These are phyloP conservation scores for Emmonsia crescens DNA, from an alignment of 2,329 filamentous ascomycete species.

Conservation along the genomic window DNA sequence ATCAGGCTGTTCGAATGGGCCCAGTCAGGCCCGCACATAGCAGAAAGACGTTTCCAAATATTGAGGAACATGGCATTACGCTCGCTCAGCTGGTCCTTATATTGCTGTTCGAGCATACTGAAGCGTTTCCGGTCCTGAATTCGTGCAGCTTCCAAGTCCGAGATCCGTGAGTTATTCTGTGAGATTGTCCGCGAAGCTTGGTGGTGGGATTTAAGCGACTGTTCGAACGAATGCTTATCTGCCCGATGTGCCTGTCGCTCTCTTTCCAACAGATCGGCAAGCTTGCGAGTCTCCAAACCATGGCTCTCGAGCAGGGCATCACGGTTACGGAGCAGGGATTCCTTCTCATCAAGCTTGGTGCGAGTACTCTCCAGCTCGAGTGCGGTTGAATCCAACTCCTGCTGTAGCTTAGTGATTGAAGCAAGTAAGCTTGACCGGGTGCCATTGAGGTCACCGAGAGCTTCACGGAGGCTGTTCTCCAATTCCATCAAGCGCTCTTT, in stretches of 20 bases:
- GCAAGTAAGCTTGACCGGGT: slow-evolving; percentile 76
- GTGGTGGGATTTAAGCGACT: slow-evolving; percentile 75
- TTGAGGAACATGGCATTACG: slow-evolving; percentile 77
- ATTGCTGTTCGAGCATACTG: slow-evolving; percentile 62
- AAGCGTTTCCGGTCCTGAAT: slow-evolving; percentile 69
- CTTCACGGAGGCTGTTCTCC: slow-evolving; percentile 76
- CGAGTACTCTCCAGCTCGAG: slow-evolving; percentile 72
- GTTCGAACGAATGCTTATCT: slow-evolving; percentile 80
- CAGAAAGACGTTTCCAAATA: slow-evolving; percentile 82
- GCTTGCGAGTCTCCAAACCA: slow-evolving; percentile 71
- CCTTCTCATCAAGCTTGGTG: slow-evolving; percentile 74
- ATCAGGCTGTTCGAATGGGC: slow-evolving; percentile 79
- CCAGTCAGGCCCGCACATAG: slow-evolving; percentile 85
- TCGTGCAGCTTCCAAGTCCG: slow-evolving; percentile 73
- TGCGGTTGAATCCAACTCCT: slow-evolving; percentile 73
- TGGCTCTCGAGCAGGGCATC: slow-evolving; percentile 81
- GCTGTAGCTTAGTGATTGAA: slow-evolving; percentile 77
- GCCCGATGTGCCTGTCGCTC: slow-evolving; percentile 75
- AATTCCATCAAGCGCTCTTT: slow-evolving; percentile 83
- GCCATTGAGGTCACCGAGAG: slow-evolving; percentile 76
- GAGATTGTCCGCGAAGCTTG: slow-evolving; percentile 77
- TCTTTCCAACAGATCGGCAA: slow-evolving; percentile 82
- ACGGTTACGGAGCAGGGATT: slow-evolving; percentile 77
- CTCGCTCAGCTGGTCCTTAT: slow-evolving; percentile 78
- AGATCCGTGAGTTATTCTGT: slow-evolving; percentile 71